Percentiles rank a stretch among this genome's conserved stretches.
phyloP scores from a whole-genome alignment of 768 basidiomycete genomes.

The Russula abietina region DNA sequence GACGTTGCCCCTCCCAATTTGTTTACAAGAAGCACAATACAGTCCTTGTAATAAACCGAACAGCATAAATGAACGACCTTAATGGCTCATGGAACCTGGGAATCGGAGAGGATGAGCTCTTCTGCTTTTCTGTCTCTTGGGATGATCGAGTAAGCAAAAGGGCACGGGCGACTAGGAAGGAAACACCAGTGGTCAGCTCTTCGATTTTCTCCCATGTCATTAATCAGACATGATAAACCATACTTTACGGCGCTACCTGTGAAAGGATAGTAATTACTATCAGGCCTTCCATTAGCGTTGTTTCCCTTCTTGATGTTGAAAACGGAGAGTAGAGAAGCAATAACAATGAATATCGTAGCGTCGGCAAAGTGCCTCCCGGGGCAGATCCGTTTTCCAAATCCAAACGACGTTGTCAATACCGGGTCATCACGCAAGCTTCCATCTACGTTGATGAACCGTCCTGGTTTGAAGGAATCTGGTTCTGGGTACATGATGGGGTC shows the following conservation, averaged over 20 bases:
- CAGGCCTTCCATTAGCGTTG: not conserved
- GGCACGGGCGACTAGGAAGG: not conserved
- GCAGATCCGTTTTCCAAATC: no score
- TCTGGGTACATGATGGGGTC: not conserved
- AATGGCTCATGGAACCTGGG: not conserved
- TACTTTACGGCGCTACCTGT: not conserved
- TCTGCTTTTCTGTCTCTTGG: not conserved
- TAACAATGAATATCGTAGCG: no score
- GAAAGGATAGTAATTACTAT: not conserved
- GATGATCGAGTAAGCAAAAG: not conserved
- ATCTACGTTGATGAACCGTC: not conserved
- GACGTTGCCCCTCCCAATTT: no score
- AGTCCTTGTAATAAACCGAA: no score
- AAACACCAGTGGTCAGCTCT: not conserved
- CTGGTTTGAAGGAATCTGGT: no score
- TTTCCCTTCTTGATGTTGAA: not conserved
- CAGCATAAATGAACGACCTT: no score
- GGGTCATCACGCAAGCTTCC: slow-evolving; percentile 4
- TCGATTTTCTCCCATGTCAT: not conserved
- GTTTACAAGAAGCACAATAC: no score
- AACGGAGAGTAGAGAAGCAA: not conserved
- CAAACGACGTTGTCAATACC: not conserved
- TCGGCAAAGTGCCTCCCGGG: no score
- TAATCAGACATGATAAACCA: not conserved
- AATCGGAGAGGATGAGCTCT: not conserved